Percentiles rank a stretch among this genome's conserved stretches.
Conservation (phyloP, 208 protist species). For the Kentomonas sorsogonicus region DNA sequence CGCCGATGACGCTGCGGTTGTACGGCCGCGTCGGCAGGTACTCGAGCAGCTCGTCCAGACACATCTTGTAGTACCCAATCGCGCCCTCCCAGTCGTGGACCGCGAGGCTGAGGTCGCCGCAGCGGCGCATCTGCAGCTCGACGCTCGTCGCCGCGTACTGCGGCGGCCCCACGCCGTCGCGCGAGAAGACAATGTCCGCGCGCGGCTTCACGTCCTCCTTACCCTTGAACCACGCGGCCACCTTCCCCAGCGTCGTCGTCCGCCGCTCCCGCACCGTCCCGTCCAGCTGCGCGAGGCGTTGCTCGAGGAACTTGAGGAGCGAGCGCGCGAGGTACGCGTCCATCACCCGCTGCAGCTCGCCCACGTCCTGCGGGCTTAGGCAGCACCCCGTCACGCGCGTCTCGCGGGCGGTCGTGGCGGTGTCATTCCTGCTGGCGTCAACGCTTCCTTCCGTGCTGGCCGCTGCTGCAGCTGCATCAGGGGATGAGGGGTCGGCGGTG, state of each 20-base stretch:
- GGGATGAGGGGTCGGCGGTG: not conserved
- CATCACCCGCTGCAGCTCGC: slow-evolving; percentile 60
- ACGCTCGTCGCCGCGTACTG: slow-evolving; percentile 58
- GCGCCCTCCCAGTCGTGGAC: slow-evolving; percentile 65
- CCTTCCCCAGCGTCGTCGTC: slow-evolving; percentile 72
- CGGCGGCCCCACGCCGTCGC: slow-evolving; percentile 11
- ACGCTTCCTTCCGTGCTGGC: too few species aligned
- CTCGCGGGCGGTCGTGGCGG: too few species aligned
- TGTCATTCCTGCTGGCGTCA: too few species aligned
- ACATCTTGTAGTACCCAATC: slow-evolving; percentile 61
- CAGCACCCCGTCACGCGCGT: slow-evolving; percentile 80
- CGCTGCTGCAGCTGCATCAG: not conserved
- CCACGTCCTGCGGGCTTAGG: slow-evolving; percentile 61
- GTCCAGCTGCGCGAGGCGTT: slow-evolving; percentile 49
- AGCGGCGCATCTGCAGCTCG: slow-evolving; percentile 82
- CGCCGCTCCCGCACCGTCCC: slow-evolving; percentile 63
- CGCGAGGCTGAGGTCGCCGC: slow-evolving; percentile 55
- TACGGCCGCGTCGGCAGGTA: slow-evolving; percentile 50
- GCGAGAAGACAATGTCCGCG: slow-evolving; percentile 12
- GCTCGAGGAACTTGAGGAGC: slow-evolving; percentile 68
- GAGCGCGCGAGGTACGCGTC: slow-evolving; percentile 62
- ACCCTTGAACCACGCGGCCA: slow-evolving; percentile 75
- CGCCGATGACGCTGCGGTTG: slow-evolving; percentile 67
- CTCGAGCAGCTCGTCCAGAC: slow-evolving; percentile 61
- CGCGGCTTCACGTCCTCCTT: slow-evolving; percentile 57